Conservation (phyloP, 2,329 filamentous ascomycete genomes). For the Cladosporium sp. region DNA sequence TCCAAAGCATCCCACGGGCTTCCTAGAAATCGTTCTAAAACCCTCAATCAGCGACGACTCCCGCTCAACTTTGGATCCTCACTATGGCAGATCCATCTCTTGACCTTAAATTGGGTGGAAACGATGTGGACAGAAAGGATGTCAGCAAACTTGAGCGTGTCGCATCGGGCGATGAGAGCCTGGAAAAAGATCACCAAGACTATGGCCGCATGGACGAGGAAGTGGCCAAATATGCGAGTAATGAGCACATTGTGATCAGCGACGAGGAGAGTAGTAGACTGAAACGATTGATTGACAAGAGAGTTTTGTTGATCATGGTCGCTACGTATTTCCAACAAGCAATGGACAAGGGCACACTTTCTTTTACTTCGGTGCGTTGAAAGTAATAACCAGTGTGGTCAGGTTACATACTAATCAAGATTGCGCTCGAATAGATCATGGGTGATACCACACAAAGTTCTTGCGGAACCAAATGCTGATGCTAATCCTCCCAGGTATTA, state of each 20-base stretch:
- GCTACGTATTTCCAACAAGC: constrained; percentile 68
- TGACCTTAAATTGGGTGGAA: not conserved
- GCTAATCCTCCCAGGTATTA: not conserved
- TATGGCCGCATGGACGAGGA: constrained; percentile 63
- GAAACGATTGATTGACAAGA: constrained; percentile 61
- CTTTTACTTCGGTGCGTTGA: constrained; percentile 53
- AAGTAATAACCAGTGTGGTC: not conserved
- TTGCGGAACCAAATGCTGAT: not conserved
- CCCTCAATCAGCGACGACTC: too few relatives aligned
- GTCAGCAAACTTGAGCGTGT: constrained; percentile 46
- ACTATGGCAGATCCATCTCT: not conserved
- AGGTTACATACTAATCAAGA: not conserved
- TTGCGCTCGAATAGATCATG: not conserved
- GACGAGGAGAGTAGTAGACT: constrained; percentile 58
- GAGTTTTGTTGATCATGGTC: constrained; percentile 67
- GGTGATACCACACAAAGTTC: not conserved
- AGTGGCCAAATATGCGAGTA: constrained; percentile 63
- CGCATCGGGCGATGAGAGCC: constrained; percentile 41
- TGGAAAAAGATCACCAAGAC: constrained; percentile 52
- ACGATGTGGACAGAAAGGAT: constrained; percentile 7
- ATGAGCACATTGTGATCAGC: constrained; percentile 53
- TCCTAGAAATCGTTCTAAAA: too few relatives aligned
- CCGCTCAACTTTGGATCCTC: too few relatives aligned
- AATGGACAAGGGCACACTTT: constrained; percentile 64
- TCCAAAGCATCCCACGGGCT: too few relatives aligned